Base-by-base conservation (phyloP, 805 yeast genomes). In the Myxozyma neotropica region DNA sequence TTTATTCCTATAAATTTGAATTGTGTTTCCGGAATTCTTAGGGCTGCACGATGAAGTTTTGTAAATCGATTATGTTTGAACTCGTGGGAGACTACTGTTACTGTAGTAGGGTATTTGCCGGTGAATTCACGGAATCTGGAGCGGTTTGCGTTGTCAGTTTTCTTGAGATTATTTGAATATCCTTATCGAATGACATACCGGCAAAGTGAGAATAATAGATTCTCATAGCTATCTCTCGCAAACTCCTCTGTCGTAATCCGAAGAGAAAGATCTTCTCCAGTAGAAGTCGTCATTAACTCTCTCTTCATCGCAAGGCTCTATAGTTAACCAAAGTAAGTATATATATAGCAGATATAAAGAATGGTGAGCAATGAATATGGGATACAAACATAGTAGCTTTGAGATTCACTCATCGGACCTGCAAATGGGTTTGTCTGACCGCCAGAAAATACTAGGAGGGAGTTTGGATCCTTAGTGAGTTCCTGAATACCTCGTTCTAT, bases 201-300 rank as follows among this genome's bases (percentile, higher is more conserved):
- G 59, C 64, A 58, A n/a, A 59, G 64, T 64, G 87, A 82, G 70
- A 83, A 87, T 2, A 87, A 60, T 4, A 88, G 80, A 71, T 89
- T 89, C 69, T 89, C 95, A 69, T 86, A 86, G 1, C 94, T 87
- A 71, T 89, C 96, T 40, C 89, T 74, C 0, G 96, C 90, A 70
- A 72, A 86, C 65, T 87, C 92, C 68, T 89, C 96, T 0, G 84
- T 73, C 4, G 76, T 61, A 0, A 86, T 72, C 27, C 69, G 64
- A 55, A 39, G 21, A 21, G 50, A 49, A 45, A 67, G 63, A 15
- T 43, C 57, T 23, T 42, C 69, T 36, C n/a, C 17, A 3, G 24
- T 24, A 40, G 57, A 19, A 3, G 48, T 10, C n/a, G 44, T 7
- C n/a, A 55, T n/a, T 44, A 52, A 21, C 6, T 39, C 44, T 26